phyloP scores from a whole-genome alignment of 352 stramenopile species.

The Stramenopiles sp. region DNA sequence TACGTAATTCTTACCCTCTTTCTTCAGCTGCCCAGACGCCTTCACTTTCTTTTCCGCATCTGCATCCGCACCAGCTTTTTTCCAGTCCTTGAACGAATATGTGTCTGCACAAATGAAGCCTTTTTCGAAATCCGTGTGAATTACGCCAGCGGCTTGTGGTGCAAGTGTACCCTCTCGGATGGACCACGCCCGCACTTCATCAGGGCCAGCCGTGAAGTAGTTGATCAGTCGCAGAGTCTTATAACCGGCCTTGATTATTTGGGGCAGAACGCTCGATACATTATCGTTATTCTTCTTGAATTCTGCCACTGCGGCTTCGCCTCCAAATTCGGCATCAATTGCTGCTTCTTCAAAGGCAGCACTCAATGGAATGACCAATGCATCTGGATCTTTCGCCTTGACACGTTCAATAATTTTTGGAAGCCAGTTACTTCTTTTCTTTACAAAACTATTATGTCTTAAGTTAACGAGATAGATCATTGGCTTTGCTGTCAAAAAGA shows the following conservation, averaged over 20 bases:
- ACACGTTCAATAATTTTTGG: conserved; percentile 92
- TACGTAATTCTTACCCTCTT: conserved; percentile 94
- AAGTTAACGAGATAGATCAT: conserved; percentile 98
- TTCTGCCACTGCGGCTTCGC: conserved; percentile 43
- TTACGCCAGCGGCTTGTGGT: conserved; percentile 91
- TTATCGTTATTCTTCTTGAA: conserved; percentile 57
- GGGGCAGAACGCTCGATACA: conserved; percentile 73
- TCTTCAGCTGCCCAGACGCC: conserved; percentile 63
- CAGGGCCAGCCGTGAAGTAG: conserved; percentile 95
- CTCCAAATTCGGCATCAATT: conserved; percentile 45
- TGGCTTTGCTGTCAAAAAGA: conserved; percentile 44
- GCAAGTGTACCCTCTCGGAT: conserved; percentile 87
- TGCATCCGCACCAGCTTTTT: neutral
- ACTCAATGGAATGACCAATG: conserved; percentile 87
- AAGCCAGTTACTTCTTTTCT: conserved; percentile 93
- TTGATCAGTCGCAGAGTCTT: conserved; percentile 90
- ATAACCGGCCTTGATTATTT: conserved; percentile 92
- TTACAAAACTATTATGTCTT: conserved; percentile 55
- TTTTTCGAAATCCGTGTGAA: conserved; percentile 98
- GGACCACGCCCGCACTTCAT: conserved; percentile 97
- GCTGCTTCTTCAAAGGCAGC: conserved; percentile 93
- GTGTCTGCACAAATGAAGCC: conserved; percentile 97
- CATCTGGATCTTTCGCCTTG: conserved; percentile 77
- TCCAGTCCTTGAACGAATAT: conserved; percentile 46
- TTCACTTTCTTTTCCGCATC: conserved; percentile 43